phyloP scores from a whole-genome alignment of 108 stramenopile species.

The Cyclotella sp. region DNA sequence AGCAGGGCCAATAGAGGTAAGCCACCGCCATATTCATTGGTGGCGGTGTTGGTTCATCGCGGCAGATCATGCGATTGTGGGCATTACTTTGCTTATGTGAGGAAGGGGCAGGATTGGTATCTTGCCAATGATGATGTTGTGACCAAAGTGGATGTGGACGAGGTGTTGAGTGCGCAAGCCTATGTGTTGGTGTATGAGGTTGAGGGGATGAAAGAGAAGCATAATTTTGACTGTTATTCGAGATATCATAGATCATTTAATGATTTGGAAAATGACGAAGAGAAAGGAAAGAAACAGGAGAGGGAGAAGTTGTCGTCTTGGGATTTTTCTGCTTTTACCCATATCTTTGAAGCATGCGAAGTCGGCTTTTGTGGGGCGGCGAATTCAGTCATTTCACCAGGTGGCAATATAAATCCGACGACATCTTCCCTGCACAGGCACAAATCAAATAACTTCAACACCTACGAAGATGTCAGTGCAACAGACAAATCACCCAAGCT shows the following conservation, averaged over 20 bases:
- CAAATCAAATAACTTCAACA: background rate
- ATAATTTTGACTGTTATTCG: conserved; percentile 53
- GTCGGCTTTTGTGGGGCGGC: conserved; percentile 40
- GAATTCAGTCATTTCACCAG: conserved; percentile 10
- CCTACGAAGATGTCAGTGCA: conserved; percentile 4
- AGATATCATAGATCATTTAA: conserved; percentile 48
- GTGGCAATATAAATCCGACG: background rate
- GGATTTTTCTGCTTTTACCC: conserved; percentile 45
- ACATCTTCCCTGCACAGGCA: background rate
- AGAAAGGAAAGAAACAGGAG: background rate
- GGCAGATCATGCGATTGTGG: conserved; percentile 82
- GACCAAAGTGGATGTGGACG: conserved; percentile 66
- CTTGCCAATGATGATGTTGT: conserved; percentile 77
- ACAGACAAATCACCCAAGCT: background rate
- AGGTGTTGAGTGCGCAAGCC: conserved; percentile 79
- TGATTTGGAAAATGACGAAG: conserved; percentile 23
- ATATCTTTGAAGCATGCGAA: conserved; percentile 45
- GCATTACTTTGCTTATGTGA: conserved; percentile 86
- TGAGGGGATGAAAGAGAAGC: conserved; percentile 58
- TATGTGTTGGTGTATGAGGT: conserved; percentile 79
- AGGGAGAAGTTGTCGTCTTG: conserved; percentile 20
- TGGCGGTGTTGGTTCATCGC: conserved; percentile 81
- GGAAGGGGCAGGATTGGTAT: conserved; percentile 76
- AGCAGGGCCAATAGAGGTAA: conserved; percentile 74
- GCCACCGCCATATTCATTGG: conserved; percentile 80